Conservation (phyloP, 306 rosid genomes). For the Dalbergia cochinchinensis region DNA sequence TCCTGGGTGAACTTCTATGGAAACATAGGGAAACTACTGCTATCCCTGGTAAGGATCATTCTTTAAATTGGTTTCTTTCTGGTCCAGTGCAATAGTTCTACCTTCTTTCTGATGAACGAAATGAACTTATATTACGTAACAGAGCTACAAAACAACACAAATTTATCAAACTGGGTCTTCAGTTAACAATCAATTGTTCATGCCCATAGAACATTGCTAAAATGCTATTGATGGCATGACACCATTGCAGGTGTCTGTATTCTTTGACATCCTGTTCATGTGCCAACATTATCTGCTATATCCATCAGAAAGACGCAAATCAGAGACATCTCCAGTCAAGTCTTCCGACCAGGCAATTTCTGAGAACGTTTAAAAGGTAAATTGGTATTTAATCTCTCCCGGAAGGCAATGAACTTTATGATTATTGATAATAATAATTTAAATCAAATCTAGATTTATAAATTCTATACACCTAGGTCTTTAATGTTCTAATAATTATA, state of each 20-base stretch:
- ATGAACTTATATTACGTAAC: background rate
- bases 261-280: conserved; percentile 82
- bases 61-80: conserved; percentile 21
- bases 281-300: conserved; percentile 76
- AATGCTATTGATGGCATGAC: conserved; percentile 12
- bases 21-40: conserved; percentile 78
- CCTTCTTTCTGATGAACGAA: background rate
- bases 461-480: too few species aligned
- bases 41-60: conserved; percentile 10
- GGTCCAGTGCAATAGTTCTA: background rate
- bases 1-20: conserved; percentile 97
- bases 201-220: background rate
- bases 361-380: conserved; percentile 54
- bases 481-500: too few species aligned
- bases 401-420: too few species aligned
- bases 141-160: background rate
- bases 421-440: too few species aligned
- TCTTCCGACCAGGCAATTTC: conserved; percentile 38
- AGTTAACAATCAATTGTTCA: background rate
- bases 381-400: background rate
- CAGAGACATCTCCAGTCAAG: conserved; percentile 43
- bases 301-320: conserved; percentile 46
- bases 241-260: conserved; percentile 71
- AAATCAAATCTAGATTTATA: too few species aligned
- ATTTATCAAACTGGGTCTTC: background rate